Percentiles rank a stretch among this genome's conserved stretches.
Conservation (phyloP, 225 moss, liverwort and hornwort species). For the Marchantia polymorpha region DNA sequence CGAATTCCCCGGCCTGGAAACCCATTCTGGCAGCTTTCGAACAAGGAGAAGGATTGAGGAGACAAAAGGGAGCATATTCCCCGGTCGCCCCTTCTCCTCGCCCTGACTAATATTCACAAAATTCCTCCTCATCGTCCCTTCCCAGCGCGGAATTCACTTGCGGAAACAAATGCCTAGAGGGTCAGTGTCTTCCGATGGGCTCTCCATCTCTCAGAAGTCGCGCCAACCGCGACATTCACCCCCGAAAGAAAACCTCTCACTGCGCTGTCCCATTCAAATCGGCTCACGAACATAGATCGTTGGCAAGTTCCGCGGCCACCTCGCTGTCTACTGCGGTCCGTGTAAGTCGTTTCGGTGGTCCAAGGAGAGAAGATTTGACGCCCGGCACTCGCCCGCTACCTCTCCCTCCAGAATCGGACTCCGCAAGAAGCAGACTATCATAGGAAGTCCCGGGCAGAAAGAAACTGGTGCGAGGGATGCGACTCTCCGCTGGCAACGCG, state of each 20-base stretch:
- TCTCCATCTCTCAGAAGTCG: background rate
- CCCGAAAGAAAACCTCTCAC: background rate
- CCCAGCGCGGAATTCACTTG: background rate
- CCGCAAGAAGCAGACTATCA: background rate
- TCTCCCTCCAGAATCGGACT: background rate
- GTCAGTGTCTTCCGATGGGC: background rate
- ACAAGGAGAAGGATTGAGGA: slow-evolving; percentile 3
- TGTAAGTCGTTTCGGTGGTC: no score
- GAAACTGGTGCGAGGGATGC: slow-evolving; percentile 15
- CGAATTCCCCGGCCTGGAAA: slow-evolving; percentile 15
- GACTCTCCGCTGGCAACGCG: slow-evolving; percentile 9
- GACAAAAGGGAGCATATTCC: slow-evolving; percentile 30
- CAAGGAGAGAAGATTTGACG: no score
- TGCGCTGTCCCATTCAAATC: background rate
- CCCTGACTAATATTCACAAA: background rate
- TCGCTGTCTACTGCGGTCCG: background rate
- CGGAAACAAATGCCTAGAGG: background rate
- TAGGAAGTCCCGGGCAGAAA: background rate
- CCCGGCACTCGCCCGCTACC: no score
- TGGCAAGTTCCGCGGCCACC: background rate
- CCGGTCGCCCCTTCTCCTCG: slow-evolving; percentile 1
- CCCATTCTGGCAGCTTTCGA: slow-evolving; percentile 6
- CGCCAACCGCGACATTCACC: background rate
- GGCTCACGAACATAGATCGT: background rate
- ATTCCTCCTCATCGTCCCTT: slow-evolving; percentile 23